These are phyloP conservation scores for Pseudocercospora musae DNA, from an alignment of 2,329 filamentous ascomycete species.

Conservation along the genomic window DNA sequence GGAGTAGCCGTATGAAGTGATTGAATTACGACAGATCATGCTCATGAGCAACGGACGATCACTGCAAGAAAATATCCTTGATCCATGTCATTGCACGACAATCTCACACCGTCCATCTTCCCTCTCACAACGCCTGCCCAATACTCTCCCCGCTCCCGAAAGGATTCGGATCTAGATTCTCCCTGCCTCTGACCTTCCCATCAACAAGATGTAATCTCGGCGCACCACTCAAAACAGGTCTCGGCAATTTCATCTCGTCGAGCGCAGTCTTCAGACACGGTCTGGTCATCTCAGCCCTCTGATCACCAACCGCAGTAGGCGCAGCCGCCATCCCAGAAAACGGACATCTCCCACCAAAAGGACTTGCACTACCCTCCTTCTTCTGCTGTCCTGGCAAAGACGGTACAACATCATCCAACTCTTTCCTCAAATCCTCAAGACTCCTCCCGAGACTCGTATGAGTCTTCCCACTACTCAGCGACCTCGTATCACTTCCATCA, in stretches of 20 bases:
- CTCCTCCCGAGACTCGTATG: constrained; percentile 12
- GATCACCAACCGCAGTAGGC: constrained; percentile 1
- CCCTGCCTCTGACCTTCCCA: constrained; percentile 17
- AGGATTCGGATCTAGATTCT: constrained; percentile 13
- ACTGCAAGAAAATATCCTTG: no score
- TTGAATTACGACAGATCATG: background rate
- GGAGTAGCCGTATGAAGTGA: constrained; percentile 50
- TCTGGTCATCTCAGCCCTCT: constrained; percentile 15
- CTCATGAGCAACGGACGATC: no score
- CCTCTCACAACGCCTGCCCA: background rate
- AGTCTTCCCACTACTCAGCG: constrained; percentile 8
- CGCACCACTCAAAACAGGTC: constrained; percentile 5
- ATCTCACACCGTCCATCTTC: no score
- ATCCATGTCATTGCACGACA: no score
- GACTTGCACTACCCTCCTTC: background rate
- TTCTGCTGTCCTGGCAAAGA: background rate
- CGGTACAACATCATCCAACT: background rate
- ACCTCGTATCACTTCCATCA: constrained; percentile 6
- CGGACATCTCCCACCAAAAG: constrained; percentile 10
- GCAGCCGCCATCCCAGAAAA: constrained; percentile 11
- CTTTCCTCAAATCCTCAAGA: constrained; percentile 6
- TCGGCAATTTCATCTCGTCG: constrained; percentile 6
- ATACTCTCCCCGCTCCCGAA: background rate
- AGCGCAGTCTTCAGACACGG: constrained; percentile 8
- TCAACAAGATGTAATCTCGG: constrained; percentile 19